Percentiles rank a stretch among this genome's conserved stretches.
These are phyloP conservation scores for Boletus speciosus DNA, from an alignment of 768 basidiomycete genomes.

Conservation along the genomic window DNA sequence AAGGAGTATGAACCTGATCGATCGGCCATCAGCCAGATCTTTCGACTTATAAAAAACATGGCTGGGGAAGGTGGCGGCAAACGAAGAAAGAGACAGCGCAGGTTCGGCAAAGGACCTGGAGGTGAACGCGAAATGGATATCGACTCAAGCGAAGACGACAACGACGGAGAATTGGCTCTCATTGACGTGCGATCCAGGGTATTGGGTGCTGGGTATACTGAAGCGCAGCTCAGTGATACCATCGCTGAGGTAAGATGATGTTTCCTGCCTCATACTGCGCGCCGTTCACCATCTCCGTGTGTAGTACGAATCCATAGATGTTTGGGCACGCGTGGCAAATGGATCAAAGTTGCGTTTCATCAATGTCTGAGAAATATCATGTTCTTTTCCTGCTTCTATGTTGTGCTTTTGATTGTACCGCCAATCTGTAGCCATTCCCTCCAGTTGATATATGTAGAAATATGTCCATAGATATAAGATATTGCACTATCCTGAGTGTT, in stretches of 20 bases:
- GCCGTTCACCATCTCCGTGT: conserved; percentile 10
- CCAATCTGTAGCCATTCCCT: conserved; percentile 7
- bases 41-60: conserved; percentile 89
- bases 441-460: conserved; percentile 17
- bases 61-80: conserved; percentile 41
- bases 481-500: conserved; percentile 21
- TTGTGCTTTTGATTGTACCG: conserved; percentile 13
- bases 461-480: conserved; percentile 20
- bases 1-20: conserved; percentile 68
- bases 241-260: conserved; percentile 61
- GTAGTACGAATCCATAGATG: conserved; percentile 85
- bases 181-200: conserved; percentile 86
- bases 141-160: conserved; percentile 66
- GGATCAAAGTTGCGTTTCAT: conserved; percentile 78
- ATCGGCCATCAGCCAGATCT: conserved; percentile 80
- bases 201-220: conserved; percentile 84
- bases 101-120: conserved; percentile 66
- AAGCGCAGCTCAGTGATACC: conserved; percentile 84
- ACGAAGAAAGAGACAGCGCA: conserved; percentile 43
- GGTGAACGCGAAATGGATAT: conserved; percentile 68
- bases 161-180: conserved; percentile 73
- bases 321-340: conserved; percentile 81
- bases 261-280: not conserved
- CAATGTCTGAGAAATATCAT: conserved; percentile 16
- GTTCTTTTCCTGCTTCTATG: not conserved